phyloP scores from a whole-genome alignment of 2,329 filamentous ascomycete species.

The Alternaria longipes region DNA sequence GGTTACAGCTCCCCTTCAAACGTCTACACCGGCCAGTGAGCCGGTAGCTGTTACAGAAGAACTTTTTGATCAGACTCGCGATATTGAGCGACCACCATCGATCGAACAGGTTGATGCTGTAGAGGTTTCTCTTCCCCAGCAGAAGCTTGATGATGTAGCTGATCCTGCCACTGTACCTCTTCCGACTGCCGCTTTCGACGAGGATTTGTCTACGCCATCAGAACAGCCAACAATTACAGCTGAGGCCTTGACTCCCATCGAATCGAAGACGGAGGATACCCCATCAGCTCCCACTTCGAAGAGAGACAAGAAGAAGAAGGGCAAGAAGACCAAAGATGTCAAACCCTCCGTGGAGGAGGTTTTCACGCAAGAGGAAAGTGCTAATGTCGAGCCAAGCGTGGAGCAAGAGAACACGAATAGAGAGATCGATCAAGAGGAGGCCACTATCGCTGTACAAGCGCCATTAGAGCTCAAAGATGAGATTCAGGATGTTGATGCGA shows the following conservation, averaged over 20 bases:
- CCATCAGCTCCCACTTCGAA: constrained; percentile 16
- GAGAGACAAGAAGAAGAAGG: constrained; percentile 37
- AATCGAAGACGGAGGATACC: constrained; percentile 7
- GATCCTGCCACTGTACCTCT: constrained; percentile 13
- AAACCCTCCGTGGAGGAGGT: constrained; percentile 20
- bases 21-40: neutral
- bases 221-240: neutral
- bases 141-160: neutral
- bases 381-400: neutral
- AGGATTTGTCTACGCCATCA: constrained; percentile 2
- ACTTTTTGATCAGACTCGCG: neutral
- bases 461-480: neutral
- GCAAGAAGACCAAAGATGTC: constrained; percentile 27
- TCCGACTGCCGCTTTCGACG: constrained; percentile 4
- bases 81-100: neutral
- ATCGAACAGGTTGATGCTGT: neutral
- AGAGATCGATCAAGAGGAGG: neutral
- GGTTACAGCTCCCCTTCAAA: neutral
- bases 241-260: neutral
- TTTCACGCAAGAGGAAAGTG: neutral
- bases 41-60: neutral
- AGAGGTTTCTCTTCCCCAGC: neutral
- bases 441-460: neutral
- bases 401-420: neutral
- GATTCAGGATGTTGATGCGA: neutral